These are phyloP conservation scores for Spergularia marina DNA, from an alignment of 148 eudicot genomes.

Conservation along the genomic window DNA sequence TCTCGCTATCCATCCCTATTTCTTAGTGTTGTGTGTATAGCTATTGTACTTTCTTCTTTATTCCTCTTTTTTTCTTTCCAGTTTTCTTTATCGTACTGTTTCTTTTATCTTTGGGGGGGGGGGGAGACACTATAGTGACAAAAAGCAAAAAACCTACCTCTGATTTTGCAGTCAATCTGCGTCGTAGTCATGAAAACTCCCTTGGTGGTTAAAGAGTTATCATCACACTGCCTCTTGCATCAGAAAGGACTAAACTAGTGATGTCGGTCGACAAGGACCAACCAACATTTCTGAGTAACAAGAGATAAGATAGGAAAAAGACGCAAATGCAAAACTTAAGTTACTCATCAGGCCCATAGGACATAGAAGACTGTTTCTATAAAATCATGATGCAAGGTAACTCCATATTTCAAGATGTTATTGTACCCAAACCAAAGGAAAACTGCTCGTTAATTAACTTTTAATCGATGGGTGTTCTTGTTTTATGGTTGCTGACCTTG, in stretches of 20 bases:
- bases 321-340: not conserved
- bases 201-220: too few relatives aligned
- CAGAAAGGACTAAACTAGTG: not conserved
- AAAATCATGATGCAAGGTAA: too few relatives aligned
- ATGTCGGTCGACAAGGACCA: not conserved
- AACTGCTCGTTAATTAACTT: too few relatives aligned
- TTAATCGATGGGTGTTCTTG: too few relatives aligned
- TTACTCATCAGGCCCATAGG: too few relatives aligned
- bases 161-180: not conserved
- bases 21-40: not conserved
- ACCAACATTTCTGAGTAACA: not conserved
- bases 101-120: not conserved
- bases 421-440: too few relatives aligned
- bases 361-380: too few relatives aligned
- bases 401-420: too few relatives aligned
- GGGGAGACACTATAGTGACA: conserved; percentile 7
- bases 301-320: not conserved
- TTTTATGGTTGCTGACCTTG: too few relatives aligned
- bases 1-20: not conserved
- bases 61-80: not conserved
- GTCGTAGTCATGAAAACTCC: not conserved
- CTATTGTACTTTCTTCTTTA: conserved; percentile 11
- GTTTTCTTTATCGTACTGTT: not conserved
- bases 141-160: not conserved
- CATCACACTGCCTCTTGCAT: not conserved